A percentile compares a stretch with the other conserved stretches of the same genome.
phyloP scores from a whole-genome alignment of 768 basidiomycete genomes.

The Amanita molliuscula region DNA sequence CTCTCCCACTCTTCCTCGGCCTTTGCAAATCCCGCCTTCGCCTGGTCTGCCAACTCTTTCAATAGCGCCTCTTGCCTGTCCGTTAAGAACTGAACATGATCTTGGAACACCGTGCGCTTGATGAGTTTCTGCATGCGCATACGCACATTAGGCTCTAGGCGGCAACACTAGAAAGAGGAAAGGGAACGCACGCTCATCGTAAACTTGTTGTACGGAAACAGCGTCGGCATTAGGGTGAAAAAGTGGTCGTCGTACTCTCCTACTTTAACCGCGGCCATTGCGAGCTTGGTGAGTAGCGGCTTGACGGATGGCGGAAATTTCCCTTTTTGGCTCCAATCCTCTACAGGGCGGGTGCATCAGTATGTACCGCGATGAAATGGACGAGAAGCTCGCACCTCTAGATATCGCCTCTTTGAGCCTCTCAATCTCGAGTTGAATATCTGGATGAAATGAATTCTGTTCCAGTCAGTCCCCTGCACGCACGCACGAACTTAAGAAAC shows the following conservation, averaged over 20 bases:
- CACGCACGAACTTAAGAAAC: background rate
- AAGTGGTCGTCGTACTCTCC: conserved; percentile 90
- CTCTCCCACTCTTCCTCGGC: conserved; percentile 74
- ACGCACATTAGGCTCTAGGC: background rate
- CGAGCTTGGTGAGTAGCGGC: conserved; percentile 58
- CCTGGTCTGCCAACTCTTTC: conserved; percentile 46
- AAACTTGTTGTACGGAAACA: conserved; percentile 94
- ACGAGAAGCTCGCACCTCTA: conserved; percentile 30
- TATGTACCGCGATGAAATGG: background rate
- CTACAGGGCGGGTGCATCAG: conserved; percentile 22
- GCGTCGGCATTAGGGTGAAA: conserved; percentile 75
- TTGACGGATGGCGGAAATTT: conserved; percentile 84
- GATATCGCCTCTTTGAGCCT: conserved; percentile 50
- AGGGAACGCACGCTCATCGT: conserved; percentile 66
- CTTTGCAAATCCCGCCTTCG: conserved; percentile 55
- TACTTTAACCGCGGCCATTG: conserved; percentile 68
- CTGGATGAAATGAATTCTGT: conserved; percentile 61
- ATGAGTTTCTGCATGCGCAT: conserved; percentile 65
- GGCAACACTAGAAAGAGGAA: background rate
- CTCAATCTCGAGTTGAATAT: conserved; percentile 51
- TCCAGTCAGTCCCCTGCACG: background rate
- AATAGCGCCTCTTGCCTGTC: conserved; percentile 64
- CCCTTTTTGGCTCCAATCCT: conserved; percentile 71
- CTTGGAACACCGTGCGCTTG: conserved; percentile 75
- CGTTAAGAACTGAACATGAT: conserved; percentile 57